Evolutionary conservation across 345 rosid species (phyloP).

Genomic region (Populus deltoides): DNA sequence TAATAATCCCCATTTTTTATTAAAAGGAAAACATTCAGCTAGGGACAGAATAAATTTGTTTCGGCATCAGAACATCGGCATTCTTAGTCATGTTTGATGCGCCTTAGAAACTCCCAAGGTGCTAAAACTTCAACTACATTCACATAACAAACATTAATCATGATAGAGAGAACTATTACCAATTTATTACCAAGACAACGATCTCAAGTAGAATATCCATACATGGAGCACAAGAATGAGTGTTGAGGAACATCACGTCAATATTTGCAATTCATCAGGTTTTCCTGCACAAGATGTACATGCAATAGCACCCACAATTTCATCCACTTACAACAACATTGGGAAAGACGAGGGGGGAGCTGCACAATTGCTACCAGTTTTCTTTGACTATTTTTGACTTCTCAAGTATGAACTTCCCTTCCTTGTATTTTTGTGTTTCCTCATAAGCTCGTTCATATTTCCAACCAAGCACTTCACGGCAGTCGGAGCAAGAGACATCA

Average conservation of each 20-base stretch:
- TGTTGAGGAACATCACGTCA: not conserved
- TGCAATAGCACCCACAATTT: not conserved
- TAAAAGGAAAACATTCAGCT: not conserved
- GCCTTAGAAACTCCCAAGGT: not conserved
- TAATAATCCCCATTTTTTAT: not conserved
- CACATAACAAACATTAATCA: not conserved
- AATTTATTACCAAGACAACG: slow-evolving; percentile 25
- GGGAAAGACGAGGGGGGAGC: slow-evolving; percentile 11
- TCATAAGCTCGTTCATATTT: slow-evolving; percentile 27
- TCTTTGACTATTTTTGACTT: slow-evolving; percentile 19
- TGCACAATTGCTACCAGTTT: slow-evolving; percentile 16
- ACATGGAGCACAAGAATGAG: slow-evolving; percentile 20
- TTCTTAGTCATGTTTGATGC: not conserved
- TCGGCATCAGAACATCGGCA: not conserved
- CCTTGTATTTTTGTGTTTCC: slow-evolving; percentile 21
- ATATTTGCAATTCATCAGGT: slow-evolving; percentile 21
- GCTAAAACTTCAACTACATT: not conserved
- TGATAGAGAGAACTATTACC: slow-evolving; percentile 19
- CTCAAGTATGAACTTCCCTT: slow-evolving; percentile 27
- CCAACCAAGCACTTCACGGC: slow-evolving; percentile 24
- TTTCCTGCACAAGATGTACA: slow-evolving; percentile 27
- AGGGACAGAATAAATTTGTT: not conserved
- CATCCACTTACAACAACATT: slow-evolving; percentile 16
- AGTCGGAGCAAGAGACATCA: slow-evolving; percentile 21
- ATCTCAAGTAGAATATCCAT: slow-evolving; percentile 22